phyloP scores from a whole-genome alignment of 2,329 filamentous ascomycete genomes.

The Cladorrhinum sp. region DNA sequence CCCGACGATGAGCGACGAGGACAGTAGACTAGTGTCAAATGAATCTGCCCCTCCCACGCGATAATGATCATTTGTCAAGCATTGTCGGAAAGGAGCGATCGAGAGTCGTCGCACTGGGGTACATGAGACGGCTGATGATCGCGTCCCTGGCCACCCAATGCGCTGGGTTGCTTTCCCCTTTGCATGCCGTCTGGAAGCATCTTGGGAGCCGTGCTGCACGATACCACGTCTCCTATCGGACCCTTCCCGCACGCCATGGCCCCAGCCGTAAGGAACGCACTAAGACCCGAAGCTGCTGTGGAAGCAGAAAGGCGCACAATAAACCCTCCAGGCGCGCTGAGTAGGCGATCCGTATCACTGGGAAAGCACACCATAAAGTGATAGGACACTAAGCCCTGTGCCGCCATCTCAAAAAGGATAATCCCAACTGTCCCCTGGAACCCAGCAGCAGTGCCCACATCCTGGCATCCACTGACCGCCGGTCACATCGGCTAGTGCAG shows the following conservation, averaged over 20 bases:
- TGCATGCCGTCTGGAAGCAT: not conserved
- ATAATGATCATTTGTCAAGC: slow-evolving; percentile 12
- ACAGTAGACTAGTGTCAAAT: slow-evolving; percentile 1
- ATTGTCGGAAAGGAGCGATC: slow-evolving; percentile 4
- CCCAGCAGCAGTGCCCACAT: not conserved
- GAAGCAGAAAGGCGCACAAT: not conserved
- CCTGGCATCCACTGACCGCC: slow-evolving; percentile 1
- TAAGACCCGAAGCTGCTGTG: not conserved
- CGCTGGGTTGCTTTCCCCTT: not conserved
- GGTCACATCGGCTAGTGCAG: not conserved
- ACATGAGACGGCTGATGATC: slow-evolving; percentile 8
- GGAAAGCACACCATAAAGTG: not conserved
- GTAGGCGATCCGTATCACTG: slow-evolving; percentile 2
- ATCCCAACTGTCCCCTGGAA: not conserved
- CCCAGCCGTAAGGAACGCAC: not conserved
- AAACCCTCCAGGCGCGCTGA: not conserved
- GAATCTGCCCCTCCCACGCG: slow-evolving; percentile 8
- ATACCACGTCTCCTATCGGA: slow-evolving; percentile 3
- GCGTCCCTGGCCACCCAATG: not conserved
- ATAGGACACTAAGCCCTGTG: slow-evolving; percentile 12
- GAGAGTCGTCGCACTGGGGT: slow-evolving; percentile 4
- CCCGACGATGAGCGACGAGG: not conserved
- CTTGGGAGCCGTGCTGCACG: not conserved
- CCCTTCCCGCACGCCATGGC: not conserved
- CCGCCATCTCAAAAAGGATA: not conserved